Conservation (phyloP, 106 monocot genomes). For the Vanilla planifolia region DNA sequence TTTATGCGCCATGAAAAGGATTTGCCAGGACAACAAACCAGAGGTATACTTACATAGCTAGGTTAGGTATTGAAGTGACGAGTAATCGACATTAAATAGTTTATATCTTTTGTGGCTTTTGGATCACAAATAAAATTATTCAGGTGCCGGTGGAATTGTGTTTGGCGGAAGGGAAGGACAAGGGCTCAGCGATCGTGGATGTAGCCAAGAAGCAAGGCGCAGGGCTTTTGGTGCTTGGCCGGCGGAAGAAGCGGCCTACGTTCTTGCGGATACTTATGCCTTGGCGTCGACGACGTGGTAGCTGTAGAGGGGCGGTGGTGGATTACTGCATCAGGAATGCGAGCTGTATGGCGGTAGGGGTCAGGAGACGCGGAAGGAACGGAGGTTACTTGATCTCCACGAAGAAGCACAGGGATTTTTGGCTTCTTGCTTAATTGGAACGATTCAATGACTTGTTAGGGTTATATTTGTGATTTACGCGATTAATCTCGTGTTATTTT, state of each 20-base stretch:
- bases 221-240: conserved; percentile 36
- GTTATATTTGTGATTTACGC: too few relatives aligned
- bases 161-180: conserved; percentile 32
- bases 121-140: neutral
- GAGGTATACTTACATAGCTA: conserved; percentile 9
- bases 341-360: conserved; percentile 32
- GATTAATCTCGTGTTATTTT: too few relatives aligned
- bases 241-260: conserved; percentile 23
- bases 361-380: conserved; percentile 27
- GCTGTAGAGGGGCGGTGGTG: neutral
- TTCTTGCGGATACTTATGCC: conserved; percentile 30
- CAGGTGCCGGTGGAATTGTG: conserved; percentile 39
- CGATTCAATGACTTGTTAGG: too few relatives aligned
- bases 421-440: conserved; percentile 30
- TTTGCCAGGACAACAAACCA: conserved; percentile 32
- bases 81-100: neutral
- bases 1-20: conserved; percentile 20
- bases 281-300: conserved; percentile 9
- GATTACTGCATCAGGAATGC: conserved; percentile 48
- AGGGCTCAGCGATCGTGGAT: conserved; percentile 37
- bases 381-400: conserved; percentile 46
- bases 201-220: conserved; percentile 28
- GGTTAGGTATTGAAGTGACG: neutral
- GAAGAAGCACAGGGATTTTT: conserved; percentile 39
- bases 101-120: neutral